A percentile compares a stretch with the other conserved stretches of the same genome.
Conservation (phyloP, 208 protist species). For the Leptomonas pyrrhocoris region DNA sequence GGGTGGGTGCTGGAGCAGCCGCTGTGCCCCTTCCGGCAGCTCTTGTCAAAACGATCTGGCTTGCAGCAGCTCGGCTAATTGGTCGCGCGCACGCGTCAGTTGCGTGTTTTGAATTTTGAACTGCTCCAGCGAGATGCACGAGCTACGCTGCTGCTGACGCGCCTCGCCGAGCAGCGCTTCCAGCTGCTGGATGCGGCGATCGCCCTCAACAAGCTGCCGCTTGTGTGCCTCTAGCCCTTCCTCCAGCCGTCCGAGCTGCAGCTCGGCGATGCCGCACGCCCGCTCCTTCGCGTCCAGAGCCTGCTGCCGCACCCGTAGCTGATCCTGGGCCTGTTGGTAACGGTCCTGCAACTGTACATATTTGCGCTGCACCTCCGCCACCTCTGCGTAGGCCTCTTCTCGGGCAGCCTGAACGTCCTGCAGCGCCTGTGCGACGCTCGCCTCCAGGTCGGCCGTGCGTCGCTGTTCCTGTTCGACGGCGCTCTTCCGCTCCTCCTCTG, state of each 20-base stretch:
- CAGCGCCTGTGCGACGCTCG: conserved; percentile 35
- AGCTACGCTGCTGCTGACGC: conserved; percentile 41
- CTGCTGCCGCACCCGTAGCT: conserved; percentile 28
- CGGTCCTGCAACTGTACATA: conserved; percentile 32
- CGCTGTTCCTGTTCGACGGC: conserved; percentile 28
- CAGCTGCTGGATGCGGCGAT: conserved; percentile 47
- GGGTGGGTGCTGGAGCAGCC: too few species aligned
- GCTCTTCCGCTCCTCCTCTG: conserved; percentile 28
- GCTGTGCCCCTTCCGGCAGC: too few species aligned
- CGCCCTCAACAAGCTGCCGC: conserved; percentile 44
- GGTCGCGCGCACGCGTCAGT: conserved; percentile 44
- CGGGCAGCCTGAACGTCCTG: conserved; percentile 34
- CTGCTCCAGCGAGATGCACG: conserved; percentile 57
- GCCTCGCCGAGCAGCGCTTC: conserved; percentile 49
- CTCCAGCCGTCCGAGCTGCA: conserved; percentile 48
- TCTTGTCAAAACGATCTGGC: conserved; percentile 6
- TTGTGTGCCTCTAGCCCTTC: conserved; percentile 65
- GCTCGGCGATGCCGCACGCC: conserved; percentile 37
- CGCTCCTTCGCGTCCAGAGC: conserved; percentile 33
- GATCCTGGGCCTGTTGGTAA: conserved; percentile 30
- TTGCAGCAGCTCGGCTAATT: conserved; percentile 48
- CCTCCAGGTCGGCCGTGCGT: conserved; percentile 29
- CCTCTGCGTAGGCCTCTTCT: conserved; percentile 37
- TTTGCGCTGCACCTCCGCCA: conserved; percentile 36
- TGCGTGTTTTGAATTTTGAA: conserved; percentile 59